Evolutionary conservation across 805 yeast genomes (phyloP).

Genomic region (Candida rishiriensis): DNA sequence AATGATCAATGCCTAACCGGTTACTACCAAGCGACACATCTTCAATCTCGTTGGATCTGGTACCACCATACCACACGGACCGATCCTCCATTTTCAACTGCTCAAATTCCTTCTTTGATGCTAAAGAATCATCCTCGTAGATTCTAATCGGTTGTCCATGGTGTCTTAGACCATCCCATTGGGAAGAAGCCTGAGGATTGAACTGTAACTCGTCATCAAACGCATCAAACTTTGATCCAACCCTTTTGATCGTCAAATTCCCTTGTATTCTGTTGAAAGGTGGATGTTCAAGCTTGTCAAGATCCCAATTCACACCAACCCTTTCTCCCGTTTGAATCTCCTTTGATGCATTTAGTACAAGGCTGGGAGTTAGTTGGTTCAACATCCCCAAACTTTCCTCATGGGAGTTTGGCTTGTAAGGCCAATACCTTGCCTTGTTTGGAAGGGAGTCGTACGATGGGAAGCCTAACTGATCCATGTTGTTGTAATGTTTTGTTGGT

Average conservation of each 20-base stretch:
- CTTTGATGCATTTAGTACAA: slow-evolving; percentile 6
- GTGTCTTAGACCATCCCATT: slow-evolving; percentile 29
- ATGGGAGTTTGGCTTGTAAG: slow-evolving; percentile 9
- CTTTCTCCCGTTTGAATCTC: slow-evolving; percentile 15
- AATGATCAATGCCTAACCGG: slow-evolving; percentile 12
- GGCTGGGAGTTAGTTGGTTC: slow-evolving; percentile 8
- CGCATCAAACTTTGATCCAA: slow-evolving; percentile 3
- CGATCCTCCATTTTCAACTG: slow-evolving; percentile 4
- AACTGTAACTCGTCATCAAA: slow-evolving; percentile 23
- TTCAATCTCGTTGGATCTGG: slow-evolving; percentile 7
- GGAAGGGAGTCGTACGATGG: slow-evolving; percentile 9
- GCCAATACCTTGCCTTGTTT: slow-evolving; percentile 13
- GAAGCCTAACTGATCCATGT: not conserved
- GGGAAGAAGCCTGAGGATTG: slow-evolving; percentile 27
- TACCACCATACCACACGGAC: slow-evolving; percentile 11
- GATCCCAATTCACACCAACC: slow-evolving; percentile 8
- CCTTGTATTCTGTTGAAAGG: slow-evolving; percentile 7
- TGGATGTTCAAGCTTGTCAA: slow-evolving; percentile 10
- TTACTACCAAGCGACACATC: slow-evolving; percentile 3
- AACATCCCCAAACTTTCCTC: slow-evolving; percentile 12
- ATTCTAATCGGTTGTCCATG: slow-evolving; percentile 19
- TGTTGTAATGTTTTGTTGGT: not conserved
- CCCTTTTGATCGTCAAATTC: slow-evolving; percentile 4
- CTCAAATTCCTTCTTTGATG: slow-evolving; percentile 16
- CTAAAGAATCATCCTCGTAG: slow-evolving; percentile 18